phyloP scores from a whole-genome alignment of 2,329 filamentous ascomycete genomes.

The Pseudocercospora fuligena region DNA sequence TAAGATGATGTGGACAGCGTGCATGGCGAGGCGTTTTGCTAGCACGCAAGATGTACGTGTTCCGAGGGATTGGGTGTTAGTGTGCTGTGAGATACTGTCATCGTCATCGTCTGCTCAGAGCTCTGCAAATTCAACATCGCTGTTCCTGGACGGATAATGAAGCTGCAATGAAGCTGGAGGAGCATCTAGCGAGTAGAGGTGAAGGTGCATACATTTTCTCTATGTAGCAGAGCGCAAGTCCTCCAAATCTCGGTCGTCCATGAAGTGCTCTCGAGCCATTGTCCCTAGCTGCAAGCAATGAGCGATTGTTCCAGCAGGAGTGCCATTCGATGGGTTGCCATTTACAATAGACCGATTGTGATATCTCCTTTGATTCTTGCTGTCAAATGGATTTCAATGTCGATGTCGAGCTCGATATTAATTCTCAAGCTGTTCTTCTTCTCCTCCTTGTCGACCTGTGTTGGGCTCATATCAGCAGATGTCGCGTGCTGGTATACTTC shows the following conservation, averaged over 20 bases:
- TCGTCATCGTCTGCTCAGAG: background rate
- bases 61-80: background rate
- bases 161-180: background rate
- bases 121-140: background rate
- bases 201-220: background rate
- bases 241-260: too few relatives aligned
- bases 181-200: background rate
- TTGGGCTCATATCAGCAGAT: background rate
- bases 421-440: conserved; percentile 37
- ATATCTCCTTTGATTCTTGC: conserved; percentile 38
- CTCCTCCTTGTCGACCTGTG: conserved; percentile 20
- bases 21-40: background rate
- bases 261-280: background rate
- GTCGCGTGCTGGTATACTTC: background rate
- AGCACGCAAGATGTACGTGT: background rate
- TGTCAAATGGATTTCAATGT: conserved; percentile 38
- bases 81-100: background rate
- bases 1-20: background rate
- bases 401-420: conserved; percentile 36
- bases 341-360: conserved; percentile 38
- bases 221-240: background rate
- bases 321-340: background rate
- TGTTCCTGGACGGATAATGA: background rate
- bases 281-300: background rate
- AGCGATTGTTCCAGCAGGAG: background rate